Conservation (phyloP, 257 asterid species). For the Craterostigma plantagineum region DNA sequence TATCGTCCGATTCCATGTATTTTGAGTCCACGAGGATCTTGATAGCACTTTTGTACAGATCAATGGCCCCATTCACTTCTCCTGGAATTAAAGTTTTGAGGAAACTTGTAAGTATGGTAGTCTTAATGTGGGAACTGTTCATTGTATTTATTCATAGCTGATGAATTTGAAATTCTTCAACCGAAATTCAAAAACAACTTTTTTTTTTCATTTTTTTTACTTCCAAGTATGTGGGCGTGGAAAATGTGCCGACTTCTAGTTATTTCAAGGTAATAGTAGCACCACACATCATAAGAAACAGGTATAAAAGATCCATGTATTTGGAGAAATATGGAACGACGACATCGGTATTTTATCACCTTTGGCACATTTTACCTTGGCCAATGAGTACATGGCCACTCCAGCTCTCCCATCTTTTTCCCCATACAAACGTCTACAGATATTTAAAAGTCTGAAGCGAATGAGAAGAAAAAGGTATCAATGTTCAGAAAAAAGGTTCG, state of each 20-base stretch:
- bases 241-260: no score
- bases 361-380: slow-evolving; percentile 75
- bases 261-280: not conserved
- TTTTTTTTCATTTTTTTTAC: no score
- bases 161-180: no score
- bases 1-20: slow-evolving; percentile 30
- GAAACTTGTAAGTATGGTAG: not conserved
- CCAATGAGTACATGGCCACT: slow-evolving; percentile 75
- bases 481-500: slow-evolving; percentile 7
- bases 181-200: no score
- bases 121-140: slow-evolving; percentile 2
- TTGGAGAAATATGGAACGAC: not conserved
- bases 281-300: not conserved
- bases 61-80: slow-evolving; percentile 52
- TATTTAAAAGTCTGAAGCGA: slow-evolving; percentile 40
- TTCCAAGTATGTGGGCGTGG: no score
- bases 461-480: slow-evolving; percentile 8
- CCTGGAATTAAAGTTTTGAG: slow-evolving; percentile 21
- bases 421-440: slow-evolving; percentile 40
- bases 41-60: slow-evolving; percentile 48
- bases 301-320: not conserved
- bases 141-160: no score
- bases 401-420: slow-evolving; percentile 74
- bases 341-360: no score
- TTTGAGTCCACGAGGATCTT: slow-evolving; percentile 29